A percentile compares a stretch with the other conserved stretches of the same genome.
These are phyloP conservation scores for Skeletonema menzelii DNA, from an alignment of 108 stramenopile genomes.

Conservation along the genomic window DNA sequence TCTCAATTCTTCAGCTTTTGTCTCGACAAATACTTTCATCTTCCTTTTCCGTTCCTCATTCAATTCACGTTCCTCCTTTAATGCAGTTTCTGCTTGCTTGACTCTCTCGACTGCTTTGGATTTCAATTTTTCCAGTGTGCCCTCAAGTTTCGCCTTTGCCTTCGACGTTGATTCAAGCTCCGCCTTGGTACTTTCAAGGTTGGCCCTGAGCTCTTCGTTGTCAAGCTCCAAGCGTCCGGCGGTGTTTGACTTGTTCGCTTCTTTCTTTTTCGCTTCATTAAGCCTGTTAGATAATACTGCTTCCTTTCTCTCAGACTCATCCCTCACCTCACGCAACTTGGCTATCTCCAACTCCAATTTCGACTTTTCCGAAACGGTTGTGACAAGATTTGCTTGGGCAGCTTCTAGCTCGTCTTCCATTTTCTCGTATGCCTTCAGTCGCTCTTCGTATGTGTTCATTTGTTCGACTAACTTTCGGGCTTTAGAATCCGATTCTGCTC, in stretches of 20 bases:
- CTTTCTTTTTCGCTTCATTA: slow-evolving; percentile 80
- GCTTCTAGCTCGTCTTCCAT: slow-evolving; percentile 51
- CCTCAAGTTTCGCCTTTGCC: slow-evolving; percentile 59
- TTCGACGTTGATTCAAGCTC: slow-evolving; percentile 43
- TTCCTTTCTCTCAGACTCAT: slow-evolving; percentile 72
- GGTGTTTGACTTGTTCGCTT: slow-evolving; percentile 60
- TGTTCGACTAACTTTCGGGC: slow-evolving; percentile 8
- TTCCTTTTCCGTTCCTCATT: slow-evolving; percentile 84
- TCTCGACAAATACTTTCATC: slow-evolving; percentile 86
- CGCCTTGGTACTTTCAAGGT: slow-evolving; percentile 42
- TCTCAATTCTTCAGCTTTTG: slow-evolving; percentile 81
- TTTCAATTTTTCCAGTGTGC: slow-evolving; percentile 64
- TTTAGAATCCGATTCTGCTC: slow-evolving; percentile 37
- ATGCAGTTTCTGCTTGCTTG: slow-evolving; percentile 63
- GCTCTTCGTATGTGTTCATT: slow-evolving; percentile 33
- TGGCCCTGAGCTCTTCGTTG: slow-evolving; percentile 47
- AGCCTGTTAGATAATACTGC: slow-evolving; percentile 63
- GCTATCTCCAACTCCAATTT: slow-evolving; percentile 41
- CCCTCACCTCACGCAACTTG: slow-evolving; percentile 57
- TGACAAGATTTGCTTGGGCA: slow-evolving; percentile 32
- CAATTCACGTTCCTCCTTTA: slow-evolving; percentile 68
- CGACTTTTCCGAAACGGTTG: slow-evolving; percentile 31
- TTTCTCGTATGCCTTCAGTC: slow-evolving; percentile 18
- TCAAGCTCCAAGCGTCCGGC: slow-evolving; percentile 69
- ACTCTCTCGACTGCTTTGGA: slow-evolving; percentile 54